Percentiles rank a stretch among this genome's conserved stretches.
Conservation (phyloP, 106 monocot species). For the Apostasia ramifera region DNA sequence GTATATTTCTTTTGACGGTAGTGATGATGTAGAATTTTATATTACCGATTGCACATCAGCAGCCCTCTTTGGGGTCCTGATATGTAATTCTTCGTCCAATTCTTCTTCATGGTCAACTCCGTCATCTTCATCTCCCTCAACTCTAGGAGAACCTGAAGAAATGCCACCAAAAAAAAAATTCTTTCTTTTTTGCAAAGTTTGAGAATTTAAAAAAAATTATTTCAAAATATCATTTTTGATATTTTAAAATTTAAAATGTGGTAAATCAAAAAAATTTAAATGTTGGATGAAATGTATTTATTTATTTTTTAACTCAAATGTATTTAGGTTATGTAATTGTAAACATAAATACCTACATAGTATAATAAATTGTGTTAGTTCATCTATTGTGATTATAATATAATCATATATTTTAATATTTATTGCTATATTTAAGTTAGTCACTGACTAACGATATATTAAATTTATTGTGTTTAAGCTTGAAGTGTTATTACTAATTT, state of each 20-base stretch:
- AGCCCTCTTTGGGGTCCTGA: slow-evolving; percentile 35
- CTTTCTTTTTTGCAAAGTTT: background rate
- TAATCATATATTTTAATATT: too few species aligned
- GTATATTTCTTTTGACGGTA: too few species aligned
- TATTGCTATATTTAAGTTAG: too few species aligned
- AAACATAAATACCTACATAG: too few species aligned
- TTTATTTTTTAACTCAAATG: background rate
- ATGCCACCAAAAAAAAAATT: background rate
- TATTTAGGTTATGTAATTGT: background rate
- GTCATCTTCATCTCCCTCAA: slow-evolving; percentile 77
- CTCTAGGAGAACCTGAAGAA: slow-evolving; percentile 48
- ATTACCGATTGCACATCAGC: slow-evolving; percentile 39
- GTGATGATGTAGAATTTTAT: background rate
- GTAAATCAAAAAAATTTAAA: background rate
- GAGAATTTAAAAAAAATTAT: too few species aligned
- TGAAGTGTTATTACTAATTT: too few species aligned
- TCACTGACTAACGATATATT: too few species aligned
- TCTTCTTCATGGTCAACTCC: slow-evolving; percentile 49
- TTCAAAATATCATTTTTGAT: too few species aligned
- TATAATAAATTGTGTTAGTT: too few species aligned
- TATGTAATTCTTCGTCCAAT: slow-evolving; percentile 61
- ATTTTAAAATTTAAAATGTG: background rate
- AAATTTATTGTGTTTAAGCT: too few species aligned
- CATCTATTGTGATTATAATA: too few species aligned
- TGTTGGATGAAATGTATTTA: too few species aligned